Evolutionary conservation across 1,139 yeast genomes (phyloP), one percentile per base, ranked within the genome.

Genomic region (Saccharomyces hybrid): DNA sequence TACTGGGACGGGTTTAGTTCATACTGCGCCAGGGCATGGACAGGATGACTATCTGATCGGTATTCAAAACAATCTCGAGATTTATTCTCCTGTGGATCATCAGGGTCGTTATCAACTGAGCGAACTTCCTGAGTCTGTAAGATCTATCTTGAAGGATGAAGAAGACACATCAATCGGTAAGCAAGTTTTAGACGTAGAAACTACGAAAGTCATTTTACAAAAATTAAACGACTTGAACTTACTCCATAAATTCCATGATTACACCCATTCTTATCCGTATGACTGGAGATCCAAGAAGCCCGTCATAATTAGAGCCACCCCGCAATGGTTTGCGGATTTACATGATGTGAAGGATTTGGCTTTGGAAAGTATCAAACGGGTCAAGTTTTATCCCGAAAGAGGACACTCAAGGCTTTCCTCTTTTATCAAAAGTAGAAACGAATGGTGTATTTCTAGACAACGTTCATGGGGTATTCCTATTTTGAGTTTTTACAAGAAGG

Each of bases 391-490:
- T 53, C 99, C 99, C 0, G 80, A 78, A 50, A 72, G 80, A 4
- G 98, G 98, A 1, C 73, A 74, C 47, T 84, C 80, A 54, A 76
- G 99, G 59, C 77, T 93, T 46, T 67, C 77, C 1, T 81, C 95
- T 38, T 93, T 91, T 66, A 80, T 91, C 31, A 76, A 75, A 19
- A 83, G 85, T 54, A 81, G 99, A 71, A 82, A 83, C 58, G 99
- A 93, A 68, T 93, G 99, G 99, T 93, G 99, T 71, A 90, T 93
- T 51, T 91, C 98, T 0, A 79, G 99, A 63, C 99, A 93, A 70
- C 80, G 99, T 61, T 79, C 82, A n/a, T 93, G 99, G 99, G 99
- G 99, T 50, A 98, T 93, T 44, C 99, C 99, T 0, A 86, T 93
- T 48, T 99, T 99, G 0, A 93, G 88, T 0, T 73, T 93, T 4